Evolutionary conservation across 192 early-diverging fungal species (phyloP), one percentile per base, ranked within the genome.

Genomic region (Coemansia asiatica): DNA sequence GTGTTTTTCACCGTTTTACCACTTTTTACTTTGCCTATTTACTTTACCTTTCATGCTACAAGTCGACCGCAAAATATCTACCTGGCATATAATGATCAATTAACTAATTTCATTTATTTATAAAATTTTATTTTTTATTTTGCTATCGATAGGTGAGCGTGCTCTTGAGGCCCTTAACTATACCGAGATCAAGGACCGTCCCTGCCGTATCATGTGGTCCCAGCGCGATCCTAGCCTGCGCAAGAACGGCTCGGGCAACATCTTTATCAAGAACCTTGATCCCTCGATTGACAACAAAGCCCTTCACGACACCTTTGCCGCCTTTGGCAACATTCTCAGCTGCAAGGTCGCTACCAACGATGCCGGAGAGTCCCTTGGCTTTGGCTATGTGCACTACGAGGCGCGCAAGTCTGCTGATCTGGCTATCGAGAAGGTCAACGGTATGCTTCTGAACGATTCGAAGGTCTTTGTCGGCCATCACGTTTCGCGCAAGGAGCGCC

Each of bases 201-300:
- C 94, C 53, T 96, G 96, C 86, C 94, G 97, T 71, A 99, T 99
- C 85, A 99, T 99, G 97, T 99, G 95, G 95, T 97, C 95, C 44
- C 94, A 99, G 86, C 92, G 97, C 74, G 95, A 99, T 86, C 97
- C 97, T 22, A 87, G 93, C 55, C 82, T 92, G 70, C 95, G 97
- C 83, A 90, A 91, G 70, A 87, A 87, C 63, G 94, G 95, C 47
- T 84, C 85, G 53, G 95, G 95, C 66, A 99, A 99, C 86, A 94
- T 99, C 81, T 99, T 99, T 83, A 99, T 99, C 87, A 99, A 99
- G 87, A 99, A 99, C 89, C 84, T 99, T 56, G 95, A 97, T 84
- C 82, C 88, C 51, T 84, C 92, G 59, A 99, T 99, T 72, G 97
- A 99, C 86, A 95, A 96, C 88, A 96, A 97, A 89, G 94, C 97